Conservation (phyloP, 208 protist species). For the Porcisia deanei region DNA sequence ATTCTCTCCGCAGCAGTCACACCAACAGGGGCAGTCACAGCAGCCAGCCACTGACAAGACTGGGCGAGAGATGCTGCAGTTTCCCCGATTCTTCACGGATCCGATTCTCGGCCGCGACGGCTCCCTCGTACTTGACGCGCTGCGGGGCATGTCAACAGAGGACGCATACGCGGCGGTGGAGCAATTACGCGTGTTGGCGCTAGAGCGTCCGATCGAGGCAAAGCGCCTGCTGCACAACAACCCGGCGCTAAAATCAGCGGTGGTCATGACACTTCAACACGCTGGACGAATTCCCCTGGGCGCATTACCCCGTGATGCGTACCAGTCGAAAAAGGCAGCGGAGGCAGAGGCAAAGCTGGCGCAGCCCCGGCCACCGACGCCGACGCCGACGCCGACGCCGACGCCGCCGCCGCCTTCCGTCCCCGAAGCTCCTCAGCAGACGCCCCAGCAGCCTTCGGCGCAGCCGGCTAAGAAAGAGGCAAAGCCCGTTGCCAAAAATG, state of each 20-base stretch:
- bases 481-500: background rate
- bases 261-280: constrained; percentile 87
- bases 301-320: constrained; percentile 57
- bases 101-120: constrained; percentile 67
- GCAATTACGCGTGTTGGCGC: constrained; percentile 82
- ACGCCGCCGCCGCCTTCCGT: background rate
- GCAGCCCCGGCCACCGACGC: background rate
- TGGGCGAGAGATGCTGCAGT: constrained; percentile 43
- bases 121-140: constrained; percentile 50
- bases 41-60: constrained; percentile 22
- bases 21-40: constrained; percentile 4
- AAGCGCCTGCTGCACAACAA: constrained; percentile 61
- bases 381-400: background rate
- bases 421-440: background rate
- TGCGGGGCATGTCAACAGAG: constrained; percentile 51
- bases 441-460: background rate
- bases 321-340: constrained; percentile 10
- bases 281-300: constrained; percentile 55
- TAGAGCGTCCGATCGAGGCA: constrained; percentile 71
- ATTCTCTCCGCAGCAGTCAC: constrained; percentile 14
- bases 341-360: constrained; percentile 10
- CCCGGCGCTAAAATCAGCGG: constrained; percentile 67
- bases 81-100: constrained; percentile 59
- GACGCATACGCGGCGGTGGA: constrained; percentile 89
- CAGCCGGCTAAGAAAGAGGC: constrained; percentile 8